Evolutionary conservation across 495 filamentous ascomycete genomes (phyloP), one percentile per base, ranked within the genome.

Genomic region (Aspergillus cristatus): DNA sequence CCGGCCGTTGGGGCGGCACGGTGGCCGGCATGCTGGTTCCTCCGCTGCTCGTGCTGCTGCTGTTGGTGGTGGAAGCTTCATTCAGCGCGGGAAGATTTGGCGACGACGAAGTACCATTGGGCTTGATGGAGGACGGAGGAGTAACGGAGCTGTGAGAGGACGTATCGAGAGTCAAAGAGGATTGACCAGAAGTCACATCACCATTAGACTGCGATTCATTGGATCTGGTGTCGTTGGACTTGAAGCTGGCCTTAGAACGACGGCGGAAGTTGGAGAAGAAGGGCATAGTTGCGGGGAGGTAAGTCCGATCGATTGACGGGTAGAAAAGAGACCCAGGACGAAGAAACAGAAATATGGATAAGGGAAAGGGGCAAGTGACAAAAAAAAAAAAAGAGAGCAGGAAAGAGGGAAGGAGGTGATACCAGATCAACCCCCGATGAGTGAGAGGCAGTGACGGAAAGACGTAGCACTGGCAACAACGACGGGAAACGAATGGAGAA

Each of bases 261-360:
- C 86, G 75, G 46, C 84, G 80, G 34, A 94, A 60, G 45, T 84
- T 75, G 55, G 79, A 86, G 58, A 93, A 71, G 54, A 94, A 86
- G 28, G 82, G 60, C 71, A 75, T 75, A 38, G 28, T 47, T 44
- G 29, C 20, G 7, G 11, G n/a, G n/a, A n/a, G n/a, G n/a, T n/a
- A 20, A 25, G 1, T 32, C 12, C 26, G 14, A 38, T 24, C 20
- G 38, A 34, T 29, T 18, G 38, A 40, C 29, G 13, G 35, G 33
- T 1, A 10, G 35, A 40, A 40, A 29, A 14, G 30, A 32, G n/a
- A 38, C 4, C 14, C 12, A 16, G n/a, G 29, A 31, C 8, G 30
- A n/a, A 22, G 22, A 37, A 37, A 13, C 28, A 3, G 15, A 16
- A 14, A 1, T 1, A 14, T 32, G 7, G 13, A 32, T 4, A 8